Base-by-base conservation (phyloP, 2,329 filamentous ascomycete genomes). In the Aspergillus novoparasiticus region DNA sequence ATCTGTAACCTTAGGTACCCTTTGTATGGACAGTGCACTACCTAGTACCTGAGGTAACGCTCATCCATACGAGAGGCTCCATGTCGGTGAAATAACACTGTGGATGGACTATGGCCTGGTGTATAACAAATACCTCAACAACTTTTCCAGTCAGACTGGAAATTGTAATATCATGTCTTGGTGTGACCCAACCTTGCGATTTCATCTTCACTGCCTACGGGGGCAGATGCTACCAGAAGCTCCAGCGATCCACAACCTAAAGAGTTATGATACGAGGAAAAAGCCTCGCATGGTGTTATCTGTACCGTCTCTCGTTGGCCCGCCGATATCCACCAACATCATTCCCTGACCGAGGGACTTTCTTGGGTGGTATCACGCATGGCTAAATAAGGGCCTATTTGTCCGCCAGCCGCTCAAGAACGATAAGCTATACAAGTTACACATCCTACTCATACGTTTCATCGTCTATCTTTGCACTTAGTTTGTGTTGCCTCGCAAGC, bases 181-280 rank as follows among this genome's bases (percentile, higher is more conserved):
- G 34, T 36, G 34, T 16, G 34, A 36, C 34, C 41, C 19, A 43
- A 48, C 14, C 45, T 48, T 23, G 6, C 45, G 23, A 28, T 23
- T 16, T 48, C 45, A 28, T 34, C 11, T 34, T 14, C 16, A 32
- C 34, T 34, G 30, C 19, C 6, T 34, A 19, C 19, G 32, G 16
- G 16, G 16, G 9, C 16, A 34, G 19, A 14, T 28, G n/a, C 21
- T 28, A 34, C n/a, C 30, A 21, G n/a, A 53, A 21, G 16, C 43
- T 26, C 43, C 5, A 16, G 26, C 21, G 46, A 53, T 59, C 57
- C 50, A 51, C 46, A 43, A 12, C 23, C 30, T 39, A 19, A 50
- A 23, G 16, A 28, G 16, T 26, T 26, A 57, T 67, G 66, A 69
- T 69, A 69, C 68, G 68, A 68, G 68, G 68, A 67, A 68, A 67